Evolutionary conservation across 208 protist genomes (phyloP).

Genomic region (Kentomonas sorsogonicus): DNA sequence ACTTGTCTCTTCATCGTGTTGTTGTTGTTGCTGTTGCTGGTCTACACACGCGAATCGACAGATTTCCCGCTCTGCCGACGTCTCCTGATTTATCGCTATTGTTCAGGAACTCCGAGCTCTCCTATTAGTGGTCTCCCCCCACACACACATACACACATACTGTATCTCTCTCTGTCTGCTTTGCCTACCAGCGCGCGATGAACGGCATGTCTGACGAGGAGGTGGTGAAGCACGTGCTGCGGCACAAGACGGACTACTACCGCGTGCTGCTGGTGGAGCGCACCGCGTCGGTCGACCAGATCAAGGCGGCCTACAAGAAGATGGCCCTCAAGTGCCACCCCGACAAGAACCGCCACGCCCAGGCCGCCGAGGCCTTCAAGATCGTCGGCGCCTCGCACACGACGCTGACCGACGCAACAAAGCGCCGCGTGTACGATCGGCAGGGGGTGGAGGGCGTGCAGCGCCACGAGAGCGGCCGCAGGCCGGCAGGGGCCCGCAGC

Average conservation of each 20-base stretch:
- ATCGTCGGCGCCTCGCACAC: conserved; percentile 69
- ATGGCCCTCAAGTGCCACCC: conserved; percentile 87
- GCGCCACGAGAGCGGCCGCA: conserved; percentile 65
- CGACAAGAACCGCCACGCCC: conserved; percentile 83
- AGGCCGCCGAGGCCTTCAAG: conserved; percentile 88
- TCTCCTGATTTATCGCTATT: too few relatives aligned
- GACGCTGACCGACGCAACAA: conserved; percentile 65
- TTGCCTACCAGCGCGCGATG: conserved; percentile 22
- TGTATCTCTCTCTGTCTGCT: conserved; percentile 1
- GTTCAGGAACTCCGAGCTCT: too few relatives aligned
- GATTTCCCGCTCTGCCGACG: too few relatives aligned
- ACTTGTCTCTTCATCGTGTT: too few relatives aligned
- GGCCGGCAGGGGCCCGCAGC: conserved; percentile 17
- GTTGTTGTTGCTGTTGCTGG: too few relatives aligned
- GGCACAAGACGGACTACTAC: conserved; percentile 75
- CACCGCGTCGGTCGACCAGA: conserved; percentile 47
- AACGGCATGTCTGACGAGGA: conserved; percentile 54
- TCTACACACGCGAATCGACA: too few relatives aligned
- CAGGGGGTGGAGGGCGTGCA: conserved; percentile 74
- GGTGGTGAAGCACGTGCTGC: conserved; percentile 74
- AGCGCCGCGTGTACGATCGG: conserved; percentile 78
- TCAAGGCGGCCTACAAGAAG: conserved; percentile 85
- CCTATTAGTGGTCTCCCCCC: too few relatives aligned
- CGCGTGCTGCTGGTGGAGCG: conserved; percentile 64
- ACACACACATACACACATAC: conserved; percentile 11